Evolutionary conservation across 129 eudicot genomes (phyloP).

Genomic region (Scalesia atractyloides): DNA sequence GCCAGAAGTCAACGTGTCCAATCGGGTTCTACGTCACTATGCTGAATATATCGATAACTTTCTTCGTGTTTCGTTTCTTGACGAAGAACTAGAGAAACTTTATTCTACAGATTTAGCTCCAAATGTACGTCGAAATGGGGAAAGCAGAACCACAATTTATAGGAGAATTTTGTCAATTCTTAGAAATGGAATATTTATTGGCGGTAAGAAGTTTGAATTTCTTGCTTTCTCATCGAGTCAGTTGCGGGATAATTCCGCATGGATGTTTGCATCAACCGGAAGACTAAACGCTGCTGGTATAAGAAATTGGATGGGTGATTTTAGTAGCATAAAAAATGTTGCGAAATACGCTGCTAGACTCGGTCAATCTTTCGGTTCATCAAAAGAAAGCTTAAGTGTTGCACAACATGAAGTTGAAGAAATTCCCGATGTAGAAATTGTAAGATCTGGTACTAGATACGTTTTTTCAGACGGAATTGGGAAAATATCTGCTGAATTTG

Average conservation of each 20-base stretch:
- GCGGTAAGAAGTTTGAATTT: conserved; percentile 68
- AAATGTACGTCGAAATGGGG: conserved; percentile 35
- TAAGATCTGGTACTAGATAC: conserved; percentile 34
- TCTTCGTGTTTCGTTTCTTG: conserved; percentile 81
- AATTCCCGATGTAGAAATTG: conserved; percentile 49
- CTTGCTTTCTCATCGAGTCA: conserved; percentile 94
- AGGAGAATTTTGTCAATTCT: conserved; percentile 56
- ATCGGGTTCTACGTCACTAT: conserved; percentile 67
- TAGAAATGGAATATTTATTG: conserved; percentile 60
- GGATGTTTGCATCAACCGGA: conserved; percentile 81
- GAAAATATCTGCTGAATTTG: conserved; percentile 77
- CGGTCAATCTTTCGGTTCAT: conserved; percentile 85
- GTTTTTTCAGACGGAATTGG: conserved; percentile 90
- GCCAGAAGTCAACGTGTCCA: conserved; percentile 80
- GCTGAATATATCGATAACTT: conserved; percentile 55
- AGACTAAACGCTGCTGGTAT: conserved; percentile 54
- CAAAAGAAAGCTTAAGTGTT: conserved; percentile 74
- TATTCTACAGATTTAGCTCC: conserved; percentile 72
- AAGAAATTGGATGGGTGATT: conserved; percentile 81
- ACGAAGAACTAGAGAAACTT: conserved; percentile 71
- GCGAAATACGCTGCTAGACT: conserved; percentile 95
- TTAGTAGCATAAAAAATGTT: conserved; percentile 61
- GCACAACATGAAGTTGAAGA: conserved; percentile 45
- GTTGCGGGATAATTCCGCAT: conserved; percentile 75
- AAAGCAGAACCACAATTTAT: conserved; percentile 50